A percentile compares a stretch with the other conserved stretches of the same genome.
These are phyloP conservation scores for Citrus sp. DNA, from an alignment of 345 rosid genomes.

Conservation along the genomic window DNA sequence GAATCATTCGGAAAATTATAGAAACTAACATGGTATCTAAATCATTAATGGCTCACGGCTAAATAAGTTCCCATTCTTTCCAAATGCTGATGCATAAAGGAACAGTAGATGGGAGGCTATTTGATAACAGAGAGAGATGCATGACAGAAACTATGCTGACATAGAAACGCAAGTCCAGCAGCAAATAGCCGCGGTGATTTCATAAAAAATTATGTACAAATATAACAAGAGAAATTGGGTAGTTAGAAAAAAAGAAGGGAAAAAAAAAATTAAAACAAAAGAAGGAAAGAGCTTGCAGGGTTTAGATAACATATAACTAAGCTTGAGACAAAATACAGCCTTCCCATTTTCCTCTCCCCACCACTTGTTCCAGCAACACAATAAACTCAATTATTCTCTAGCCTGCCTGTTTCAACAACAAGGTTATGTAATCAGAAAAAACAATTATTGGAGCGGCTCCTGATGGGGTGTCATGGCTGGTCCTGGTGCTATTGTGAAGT, in stretches of 20 bases:
- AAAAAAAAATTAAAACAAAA: neutral
- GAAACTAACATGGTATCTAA: too few species aligned
- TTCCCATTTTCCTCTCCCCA: constrained; percentile 3
- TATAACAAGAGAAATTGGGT: neutral
- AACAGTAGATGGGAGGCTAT: too few species aligned
- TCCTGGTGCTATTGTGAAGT: constrained; percentile 66
- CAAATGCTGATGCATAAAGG: too few species aligned
- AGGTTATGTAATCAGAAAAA: neutral
- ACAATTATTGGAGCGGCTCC: constrained; percentile 38
- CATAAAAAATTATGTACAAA: constrained; percentile 25
- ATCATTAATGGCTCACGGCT: too few species aligned
- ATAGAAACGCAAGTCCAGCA: neutral
- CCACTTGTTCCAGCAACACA: neutral
- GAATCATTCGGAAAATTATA: too few species aligned
- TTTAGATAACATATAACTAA: neutral
- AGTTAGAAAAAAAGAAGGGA: neutral
- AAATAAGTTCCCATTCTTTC: too few species aligned
- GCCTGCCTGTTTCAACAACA: neutral
- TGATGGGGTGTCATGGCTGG: constrained; percentile 40
- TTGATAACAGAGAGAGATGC: too few species aligned
- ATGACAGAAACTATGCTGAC: neutral
- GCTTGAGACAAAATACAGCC: constrained; percentile 3
- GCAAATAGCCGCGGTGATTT: neutral
- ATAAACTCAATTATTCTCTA: neutral
- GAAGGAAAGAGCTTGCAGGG: neutral